phyloP scores from a whole-genome alignment of 139 green algal species.

The Tetraselmis chui region DNA sequence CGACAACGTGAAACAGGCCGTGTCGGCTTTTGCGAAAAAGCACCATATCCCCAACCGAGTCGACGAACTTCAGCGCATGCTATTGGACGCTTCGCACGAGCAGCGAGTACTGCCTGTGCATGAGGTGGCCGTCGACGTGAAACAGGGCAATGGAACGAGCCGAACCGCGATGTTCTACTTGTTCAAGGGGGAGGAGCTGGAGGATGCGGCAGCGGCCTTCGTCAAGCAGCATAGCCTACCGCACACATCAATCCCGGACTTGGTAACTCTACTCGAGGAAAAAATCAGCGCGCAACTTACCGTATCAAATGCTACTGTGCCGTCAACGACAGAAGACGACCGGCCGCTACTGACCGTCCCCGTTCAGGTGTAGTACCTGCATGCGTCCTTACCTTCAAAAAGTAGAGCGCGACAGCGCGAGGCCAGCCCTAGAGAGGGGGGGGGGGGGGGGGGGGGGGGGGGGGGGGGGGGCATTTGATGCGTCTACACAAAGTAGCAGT shows the following conservation, averaged over 20 bases:
- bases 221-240: background rate
- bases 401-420: too few species aligned
- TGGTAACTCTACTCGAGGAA: background rate
- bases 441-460: too few species aligned
- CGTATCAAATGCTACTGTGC: background rate
- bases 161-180: background rate
- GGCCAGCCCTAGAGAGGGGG: too few species aligned
- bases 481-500: too few species aligned
- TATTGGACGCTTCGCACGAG: background rate
- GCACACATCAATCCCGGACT: background rate
- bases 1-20: background rate
- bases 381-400: too few species aligned
- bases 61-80: background rate
- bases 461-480: too few species aligned
- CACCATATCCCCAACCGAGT: background rate
- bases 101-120: background rate
- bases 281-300: background rate
- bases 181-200: background rate
- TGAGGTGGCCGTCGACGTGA: background rate
- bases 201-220: background rate
- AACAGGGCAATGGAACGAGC: background rate
- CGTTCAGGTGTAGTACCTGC: too few species aligned
- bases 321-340: too few species aligned
- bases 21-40: background rate
- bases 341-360: too few species aligned